Conservation (phyloP, 768 basidiomycete genomes). For the Botryobasidium botryosum region DNA sequence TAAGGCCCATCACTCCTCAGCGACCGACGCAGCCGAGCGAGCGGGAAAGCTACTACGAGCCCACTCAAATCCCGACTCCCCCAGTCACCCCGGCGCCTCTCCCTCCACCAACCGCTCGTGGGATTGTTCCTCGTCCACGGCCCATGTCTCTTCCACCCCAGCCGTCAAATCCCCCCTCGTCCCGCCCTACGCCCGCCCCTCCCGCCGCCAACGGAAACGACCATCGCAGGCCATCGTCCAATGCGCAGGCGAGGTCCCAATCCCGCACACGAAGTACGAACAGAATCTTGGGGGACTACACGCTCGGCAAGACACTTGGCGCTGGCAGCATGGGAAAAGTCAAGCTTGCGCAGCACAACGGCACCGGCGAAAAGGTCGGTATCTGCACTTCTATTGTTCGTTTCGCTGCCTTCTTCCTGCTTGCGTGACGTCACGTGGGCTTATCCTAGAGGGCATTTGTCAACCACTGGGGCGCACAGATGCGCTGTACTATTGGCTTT, state of each 20-base stretch:
- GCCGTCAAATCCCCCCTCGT: constrained; percentile 22
- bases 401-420: not conserved
- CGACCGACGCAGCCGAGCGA: constrained; percentile 12
- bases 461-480: not conserved
- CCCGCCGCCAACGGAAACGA: constrained; percentile 14
- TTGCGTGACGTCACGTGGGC: not conserved
- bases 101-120: constrained; percentile 9
- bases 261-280: constrained; percentile 12
- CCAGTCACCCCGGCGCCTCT: constrained; percentile 9
- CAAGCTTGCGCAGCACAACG: constrained; percentile 80
- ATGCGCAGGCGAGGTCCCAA: constrained; percentile 21
- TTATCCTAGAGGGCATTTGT: not conserved
- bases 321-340: constrained; percentile 99
- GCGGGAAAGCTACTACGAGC: constrained; percentile 8
- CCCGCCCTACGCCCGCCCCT: constrained; percentile 16
- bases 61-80: constrained; percentile 7
- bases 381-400: not conserved
- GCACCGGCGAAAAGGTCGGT: constrained; percentile 83
- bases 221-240: constrained; percentile 20
- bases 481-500: constrained; percentile 4
- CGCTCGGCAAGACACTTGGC: constrained; percentile 89
- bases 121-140: constrained; percentile 31
- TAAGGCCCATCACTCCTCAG: constrained; percentile 13
- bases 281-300: constrained; percentile 81
- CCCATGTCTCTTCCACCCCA: constrained; percentile 68